Conservation (phyloP, 441 rosid species). For the Jatropha multifida region DNA sequence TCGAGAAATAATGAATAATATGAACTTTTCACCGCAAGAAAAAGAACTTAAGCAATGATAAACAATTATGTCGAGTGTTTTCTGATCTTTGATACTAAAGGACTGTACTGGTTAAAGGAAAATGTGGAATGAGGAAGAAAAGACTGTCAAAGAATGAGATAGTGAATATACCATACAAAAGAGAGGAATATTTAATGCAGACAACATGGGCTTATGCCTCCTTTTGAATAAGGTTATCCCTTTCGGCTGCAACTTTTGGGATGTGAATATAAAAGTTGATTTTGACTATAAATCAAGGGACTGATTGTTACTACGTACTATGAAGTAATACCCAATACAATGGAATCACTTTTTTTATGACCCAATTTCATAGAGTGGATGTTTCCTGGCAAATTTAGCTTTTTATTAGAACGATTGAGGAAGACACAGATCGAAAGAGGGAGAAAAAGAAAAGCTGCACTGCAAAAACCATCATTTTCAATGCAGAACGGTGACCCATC, state of each 20-base stretch:
- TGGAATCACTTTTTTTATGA: not conserved
- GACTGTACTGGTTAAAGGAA: not conserved
- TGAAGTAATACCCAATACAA: too few relatives aligned
- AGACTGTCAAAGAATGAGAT: slow-evolving; percentile 1
- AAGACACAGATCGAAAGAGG: not conserved
- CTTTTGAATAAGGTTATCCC: slow-evolving; percentile 14
- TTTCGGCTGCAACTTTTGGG: slow-evolving; percentile 28
- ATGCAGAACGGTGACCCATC: not conserved
- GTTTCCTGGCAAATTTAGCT: slow-evolving; percentile 2
- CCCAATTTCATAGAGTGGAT: not conserved
- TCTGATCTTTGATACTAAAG: not conserved
- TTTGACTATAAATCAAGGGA: slow-evolving; percentile 14
- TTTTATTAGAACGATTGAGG: not conserved
- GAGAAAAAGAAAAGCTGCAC: not conserved
- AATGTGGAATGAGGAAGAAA: slow-evolving; percentile 8
- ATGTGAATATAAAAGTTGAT: slow-evolving; percentile 9
- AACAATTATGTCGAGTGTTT: not conserved
- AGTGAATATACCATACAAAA: not conserved
- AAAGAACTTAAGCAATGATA: not conserved
- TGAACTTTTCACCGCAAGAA: too few relatives aligned
- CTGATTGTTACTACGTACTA: too few relatives aligned
- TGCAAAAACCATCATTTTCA: slow-evolving; percentile 8
- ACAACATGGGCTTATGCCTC: slow-evolving; percentile 1
- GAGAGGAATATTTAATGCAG: not conserved
- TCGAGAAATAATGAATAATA: not conserved